A percentile compares a stretch with the other conserved stretches of the same genome.
These are phyloP conservation scores for Coemansia sp. DNA, from an alignment of 192 early-diverging fungal genomes.

Conservation along the genomic window DNA sequence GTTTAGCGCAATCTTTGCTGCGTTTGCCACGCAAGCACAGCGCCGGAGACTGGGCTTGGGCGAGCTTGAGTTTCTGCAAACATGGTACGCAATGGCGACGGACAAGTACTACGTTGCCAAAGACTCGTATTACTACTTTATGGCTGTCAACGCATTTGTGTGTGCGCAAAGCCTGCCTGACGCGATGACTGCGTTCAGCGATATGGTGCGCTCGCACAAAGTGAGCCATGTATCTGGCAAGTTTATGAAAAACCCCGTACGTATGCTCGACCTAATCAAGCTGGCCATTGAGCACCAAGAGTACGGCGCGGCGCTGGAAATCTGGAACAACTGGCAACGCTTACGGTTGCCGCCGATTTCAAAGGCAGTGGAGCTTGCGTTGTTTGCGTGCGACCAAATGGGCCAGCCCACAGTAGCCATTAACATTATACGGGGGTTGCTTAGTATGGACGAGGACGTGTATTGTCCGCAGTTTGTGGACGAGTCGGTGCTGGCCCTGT, in stretches of 20 bases:
- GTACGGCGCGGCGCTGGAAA: constrained; percentile 16
- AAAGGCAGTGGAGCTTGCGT: constrained; percentile 13
- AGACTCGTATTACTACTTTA: constrained; percentile 37
- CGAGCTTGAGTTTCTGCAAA: constrained; percentile 31
- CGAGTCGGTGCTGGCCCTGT: constrained; percentile 33
- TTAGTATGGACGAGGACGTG: not conserved
- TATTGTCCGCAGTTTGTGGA: constrained; percentile 20
- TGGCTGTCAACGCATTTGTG: constrained; percentile 34
- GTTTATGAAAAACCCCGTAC: constrained; percentile 15
- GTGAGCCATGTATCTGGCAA: constrained; percentile 12
- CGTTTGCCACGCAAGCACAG: constrained; percentile 28
- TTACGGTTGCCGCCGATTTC: constrained; percentile 18
- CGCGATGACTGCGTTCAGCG: constrained; percentile 34
- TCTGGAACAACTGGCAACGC: constrained; percentile 39
- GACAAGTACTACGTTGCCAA: constrained; percentile 33
- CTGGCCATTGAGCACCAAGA: constrained; percentile 23
- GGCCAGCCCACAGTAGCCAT: constrained; percentile 19
- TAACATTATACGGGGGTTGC: constrained; percentile 27
- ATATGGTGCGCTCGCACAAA: constrained; percentile 34
- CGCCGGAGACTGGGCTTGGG: not conserved
- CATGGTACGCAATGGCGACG: constrained; percentile 33
- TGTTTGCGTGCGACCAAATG: constrained; percentile 49
- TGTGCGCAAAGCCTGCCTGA: constrained; percentile 21
- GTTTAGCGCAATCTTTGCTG: constrained; percentile 40
- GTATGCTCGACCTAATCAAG: constrained; percentile 23